phyloP scores from a whole-genome alignment of 2,329 filamentous ascomycete species.

The Pseudopyrenochaeta lycopersici region DNA sequence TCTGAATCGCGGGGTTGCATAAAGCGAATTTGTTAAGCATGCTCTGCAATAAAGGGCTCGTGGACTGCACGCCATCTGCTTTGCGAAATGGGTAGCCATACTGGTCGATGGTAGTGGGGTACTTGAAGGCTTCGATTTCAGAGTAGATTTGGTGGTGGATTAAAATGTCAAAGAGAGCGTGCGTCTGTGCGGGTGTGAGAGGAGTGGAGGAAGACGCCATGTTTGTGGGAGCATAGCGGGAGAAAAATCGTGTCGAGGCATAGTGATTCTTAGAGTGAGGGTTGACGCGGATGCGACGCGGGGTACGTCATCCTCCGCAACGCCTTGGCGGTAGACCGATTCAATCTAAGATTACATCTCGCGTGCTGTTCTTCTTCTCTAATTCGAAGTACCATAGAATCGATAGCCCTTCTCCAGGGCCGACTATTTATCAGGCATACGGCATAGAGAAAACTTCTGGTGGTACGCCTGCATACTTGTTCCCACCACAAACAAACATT shows the following conservation, averaged over 20 bases:
- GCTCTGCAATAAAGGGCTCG: conserved; percentile 72
- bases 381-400: too few species aligned
- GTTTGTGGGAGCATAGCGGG: conserved; percentile 4
- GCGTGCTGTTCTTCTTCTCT: too few species aligned
- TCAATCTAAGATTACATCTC: neutral
- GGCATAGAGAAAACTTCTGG: too few species aligned
- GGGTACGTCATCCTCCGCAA: conserved; percentile 19
- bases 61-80: conserved; percentile 56
- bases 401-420: too few species aligned
- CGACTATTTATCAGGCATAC: too few species aligned
- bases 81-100: conserved; percentile 76
- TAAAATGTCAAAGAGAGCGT: conserved; percentile 64
- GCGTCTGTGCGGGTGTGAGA: conserved; percentile 56
- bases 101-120: conserved; percentile 67
- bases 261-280: conserved; percentile 6
- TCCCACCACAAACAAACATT: too few species aligned
- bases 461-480: too few species aligned
- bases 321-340: conserved; percentile 14
- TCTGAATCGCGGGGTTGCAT: conserved; percentile 70
- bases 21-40: conserved; percentile 73
- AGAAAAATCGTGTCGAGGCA: neutral
- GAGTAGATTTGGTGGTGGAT: conserved; percentile 65
- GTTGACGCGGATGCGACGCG: conserved; percentile 16
- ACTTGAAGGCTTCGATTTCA: conserved; percentile 77
- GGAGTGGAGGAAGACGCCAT: conserved; percentile 27